phyloP scores from a whole-genome alignment of 2,329 filamentous ascomycete species.

The Metarhizium anisopliae region DNA sequence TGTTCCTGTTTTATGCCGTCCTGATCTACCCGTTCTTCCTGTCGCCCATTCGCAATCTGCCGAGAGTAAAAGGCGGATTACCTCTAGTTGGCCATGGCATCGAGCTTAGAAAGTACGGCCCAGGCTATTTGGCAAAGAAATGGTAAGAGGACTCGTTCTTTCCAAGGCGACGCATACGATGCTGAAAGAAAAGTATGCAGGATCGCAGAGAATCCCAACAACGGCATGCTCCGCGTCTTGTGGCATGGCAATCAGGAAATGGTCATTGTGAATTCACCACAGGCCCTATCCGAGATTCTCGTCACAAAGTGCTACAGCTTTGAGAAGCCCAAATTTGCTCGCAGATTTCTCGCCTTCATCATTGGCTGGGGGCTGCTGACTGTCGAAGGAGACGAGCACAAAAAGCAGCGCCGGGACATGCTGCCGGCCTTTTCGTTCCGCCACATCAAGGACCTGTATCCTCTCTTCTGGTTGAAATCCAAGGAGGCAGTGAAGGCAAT shows the following conservation, averaged over 20 bases:
- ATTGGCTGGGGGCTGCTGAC: conserved; percentile 51
- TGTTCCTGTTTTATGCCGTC: background rate
- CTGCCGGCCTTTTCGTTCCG: conserved; percentile 22
- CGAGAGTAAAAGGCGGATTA: background rate
- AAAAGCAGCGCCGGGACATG: conserved; percentile 21
- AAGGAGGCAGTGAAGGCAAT: conserved; percentile 14
- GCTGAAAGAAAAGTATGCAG: background rate
- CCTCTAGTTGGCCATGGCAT: background rate
- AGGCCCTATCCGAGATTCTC: conserved; percentile 55
- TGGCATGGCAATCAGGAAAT: conserved; percentile 13
- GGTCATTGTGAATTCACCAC: conserved; percentile 46
- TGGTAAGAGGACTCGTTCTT: background rate
- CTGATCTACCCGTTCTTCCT: background rate
- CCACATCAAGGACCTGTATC: conserved; percentile 23
- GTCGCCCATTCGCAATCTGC: background rate
- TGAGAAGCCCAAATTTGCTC: conserved; percentile 38
- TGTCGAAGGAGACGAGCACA: conserved; percentile 23
- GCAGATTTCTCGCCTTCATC: conserved; percentile 73
- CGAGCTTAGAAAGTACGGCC: background rate
- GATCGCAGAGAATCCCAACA: background rate
- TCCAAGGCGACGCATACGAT: too few species aligned
- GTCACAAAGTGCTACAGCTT: conserved; percentile 59
- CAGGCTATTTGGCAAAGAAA: background rate
- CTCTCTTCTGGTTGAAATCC: conserved; percentile 23
- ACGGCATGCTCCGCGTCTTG: background rate